Base-by-base conservation (phyloP, 495 filamentous ascomycete species). In the Penicillium maclennaniae region DNA sequence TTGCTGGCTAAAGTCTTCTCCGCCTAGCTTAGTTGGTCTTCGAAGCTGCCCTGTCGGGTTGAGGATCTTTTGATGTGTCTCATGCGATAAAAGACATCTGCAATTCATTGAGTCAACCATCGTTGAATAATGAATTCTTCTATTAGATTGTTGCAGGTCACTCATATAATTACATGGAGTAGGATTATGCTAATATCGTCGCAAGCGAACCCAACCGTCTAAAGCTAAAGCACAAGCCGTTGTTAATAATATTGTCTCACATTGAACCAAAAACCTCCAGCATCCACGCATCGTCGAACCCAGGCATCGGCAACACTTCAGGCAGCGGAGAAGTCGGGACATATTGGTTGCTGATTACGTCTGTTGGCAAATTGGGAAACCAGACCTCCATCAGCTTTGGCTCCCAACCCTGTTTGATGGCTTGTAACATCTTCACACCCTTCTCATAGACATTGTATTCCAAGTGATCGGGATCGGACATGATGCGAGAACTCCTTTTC, bases 261-360 rank as follows among this genome's bases (percentile, higher is more conserved):
- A 61, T 28, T 0, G 60, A 55, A 7, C 62, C 60, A 49, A 66
- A 55, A 1, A 66, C 47, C 4, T 66, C 60, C 51, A 60, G 47
- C 60, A 66, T 66, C 62, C 62, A 66, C 15, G 45, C 38, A 43
- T 66, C 62, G 27, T 66, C 62, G 41, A 66, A 53, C 8, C 49
- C 54, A 56, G 23, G 45, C 23, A 57, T 44, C 8, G 54, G 49
- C 31, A 63, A 27, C 7, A 43, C 41, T 9, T 55, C 45, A 19
- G 43, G 36, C 7, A 62, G 44, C 16, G 50, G 34, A 23, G 54
- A 26, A 6, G 56, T 16, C 8, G 49, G 37, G 27, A 53, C 38
- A 17, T 54, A 56, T 4, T 47, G 31, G n/a, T 23, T 26, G 15
- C 39, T 54, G 17, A 48, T 42, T 0, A 25, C 58, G 20, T 27